Percentiles rank a stretch among this genome's conserved stretches.
These are phyloP conservation scores for Jamesozyma gamospora DNA, from an alignment of 805 yeast genomes.

Conservation along the genomic window DNA sequence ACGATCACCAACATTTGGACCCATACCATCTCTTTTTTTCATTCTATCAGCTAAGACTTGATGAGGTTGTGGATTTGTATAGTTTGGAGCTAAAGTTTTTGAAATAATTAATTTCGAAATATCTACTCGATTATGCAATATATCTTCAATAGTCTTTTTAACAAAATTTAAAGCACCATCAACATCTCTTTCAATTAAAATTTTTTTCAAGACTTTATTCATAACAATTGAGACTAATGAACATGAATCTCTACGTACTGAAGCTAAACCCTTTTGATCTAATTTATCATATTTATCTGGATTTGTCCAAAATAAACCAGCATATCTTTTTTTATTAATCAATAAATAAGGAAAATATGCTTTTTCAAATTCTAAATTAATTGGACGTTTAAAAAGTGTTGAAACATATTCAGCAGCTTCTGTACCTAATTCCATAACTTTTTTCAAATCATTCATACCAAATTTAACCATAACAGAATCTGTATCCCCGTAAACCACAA, in stretches of 20 bases:
- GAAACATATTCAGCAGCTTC: conserved; percentile 92
- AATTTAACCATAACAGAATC: conserved; percentile 99
- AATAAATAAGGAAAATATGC: conserved; percentile 90
- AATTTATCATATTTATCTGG: conserved; percentile 89
- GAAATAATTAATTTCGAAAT: conserved; percentile 89
- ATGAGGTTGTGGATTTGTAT: conserved; percentile 95
- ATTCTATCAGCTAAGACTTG: conserved; percentile 92
- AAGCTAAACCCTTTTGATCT: conserved; percentile 98
- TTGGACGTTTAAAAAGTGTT: conserved; percentile 67
- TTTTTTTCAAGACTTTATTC: conserved; percentile 76
- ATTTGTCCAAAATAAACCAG: conserved; percentile 92
- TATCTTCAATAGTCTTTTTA: conserved; percentile 77
- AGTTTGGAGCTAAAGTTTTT: conserved; percentile 84
- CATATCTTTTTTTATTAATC: conserved; percentile 93
- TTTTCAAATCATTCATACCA: conserved; percentile 69
- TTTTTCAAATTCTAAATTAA: conserved; percentile 91
- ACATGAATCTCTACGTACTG: conserved; percentile 97
- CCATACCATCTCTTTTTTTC: conserved; percentile 95
- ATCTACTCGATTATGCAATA: conserved; percentile 85
- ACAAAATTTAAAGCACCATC: conserved; percentile 77
- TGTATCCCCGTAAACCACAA: conserved; percentile 95
- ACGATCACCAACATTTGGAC: conserved; percentile 94
- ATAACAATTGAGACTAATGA: conserved; percentile 89
- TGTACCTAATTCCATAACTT: conserved; percentile 85
- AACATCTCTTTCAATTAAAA: conserved; percentile 81